Evolutionary conservation across 2,329 filamentous ascomycete genomes (phyloP), one percentile per base, ranked within the genome.

Genomic region (Neonectria sp.): DNA sequence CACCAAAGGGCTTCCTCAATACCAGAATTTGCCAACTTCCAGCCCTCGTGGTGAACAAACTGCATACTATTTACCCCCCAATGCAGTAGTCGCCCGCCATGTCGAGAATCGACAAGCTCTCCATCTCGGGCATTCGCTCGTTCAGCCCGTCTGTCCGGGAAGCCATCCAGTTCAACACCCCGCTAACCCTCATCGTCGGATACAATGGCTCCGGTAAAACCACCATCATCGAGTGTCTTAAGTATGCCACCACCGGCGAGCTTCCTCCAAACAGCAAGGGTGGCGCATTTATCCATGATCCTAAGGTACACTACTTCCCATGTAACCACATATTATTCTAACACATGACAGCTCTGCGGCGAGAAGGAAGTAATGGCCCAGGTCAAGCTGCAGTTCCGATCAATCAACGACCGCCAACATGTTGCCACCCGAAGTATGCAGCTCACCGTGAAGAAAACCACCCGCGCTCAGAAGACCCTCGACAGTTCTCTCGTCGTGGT

Each of bases 141-240:
- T 98, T 98, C 80, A 93, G 92, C 80, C 92, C 93, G 71, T 86
- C 87, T 49, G 85, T 88, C 67, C 88, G 88, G 71, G 93, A 98
- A 82, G 92, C 89, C 43, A 97, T 98, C 69, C 88, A 92, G 73
- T 98, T 99, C 80, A 91, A 95, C 71, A 92, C 93, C 1, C 97
- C 96, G 29, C 87, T 99, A 63, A 99, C 96, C 13, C 88, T 99
- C 69, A 99, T 99, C 73, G 97, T 99, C 65, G 96, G 96, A 65
- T 94, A 95, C 82, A 99, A 99, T 84, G 96, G 96, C 62, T 98
- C 95, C 1, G 96, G 96, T 69, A 99, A 99, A 84, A 99, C 96
- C 11, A 98, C 96, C 65, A 97, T 99, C 78, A 99, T 99, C 82
- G 96, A 99, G 82, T 97, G 95, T 79, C 92, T 99, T 77, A 98